Evolutionary conservation across 1,139 yeast genomes (phyloP), one percentile per base, ranked within the genome.

Genomic region (Nakaseomyces nivariensis): DNA sequence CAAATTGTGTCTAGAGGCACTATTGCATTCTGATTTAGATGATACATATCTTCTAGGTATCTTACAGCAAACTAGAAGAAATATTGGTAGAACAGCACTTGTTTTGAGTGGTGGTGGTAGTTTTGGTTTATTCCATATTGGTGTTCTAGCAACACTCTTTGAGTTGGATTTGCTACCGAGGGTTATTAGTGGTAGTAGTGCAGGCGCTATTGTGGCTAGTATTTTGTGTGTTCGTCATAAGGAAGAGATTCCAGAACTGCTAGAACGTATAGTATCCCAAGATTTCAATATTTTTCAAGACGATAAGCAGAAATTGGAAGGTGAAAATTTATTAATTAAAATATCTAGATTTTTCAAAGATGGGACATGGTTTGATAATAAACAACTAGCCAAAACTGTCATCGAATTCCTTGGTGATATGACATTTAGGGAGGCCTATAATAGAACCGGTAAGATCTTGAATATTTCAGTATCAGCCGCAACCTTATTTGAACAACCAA

Each of bases 61-160:
- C 76, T 72, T 92, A 45, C 78, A 86, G 37, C 96, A 90, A 63
- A 88, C 97, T 0, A 73, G 97, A 54, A 85, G 86, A 64, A 87
- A 90, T 57, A 87, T 87, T 51, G 99, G 99, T 0, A 73, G 96
- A 50, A 90, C 97, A 0, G 98, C 97, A 0, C 71, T 92, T 46
- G 88, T 94, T 32, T 74, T 92, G 48, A 84, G 95, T 46, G 99
- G 99, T 1, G 99, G 99, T 1, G 90, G 96, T 11, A 85, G 96
- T 3, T 85, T 92, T 70, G 98, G 97, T 0, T 72, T 90, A 48
- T 81, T 90, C 56, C 98, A 92, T 58, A 85, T 89, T 50, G 99
- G 99, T 0, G 97, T 92, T 0, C 72, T 90, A 49, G 79, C 89
- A 5, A 85, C 94, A 6, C 72, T 92, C 41, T 70, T 84, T 46